phyloP scores from a whole-genome alignment of 2,329 filamentous ascomycete species.

The Calycina marina region DNA sequence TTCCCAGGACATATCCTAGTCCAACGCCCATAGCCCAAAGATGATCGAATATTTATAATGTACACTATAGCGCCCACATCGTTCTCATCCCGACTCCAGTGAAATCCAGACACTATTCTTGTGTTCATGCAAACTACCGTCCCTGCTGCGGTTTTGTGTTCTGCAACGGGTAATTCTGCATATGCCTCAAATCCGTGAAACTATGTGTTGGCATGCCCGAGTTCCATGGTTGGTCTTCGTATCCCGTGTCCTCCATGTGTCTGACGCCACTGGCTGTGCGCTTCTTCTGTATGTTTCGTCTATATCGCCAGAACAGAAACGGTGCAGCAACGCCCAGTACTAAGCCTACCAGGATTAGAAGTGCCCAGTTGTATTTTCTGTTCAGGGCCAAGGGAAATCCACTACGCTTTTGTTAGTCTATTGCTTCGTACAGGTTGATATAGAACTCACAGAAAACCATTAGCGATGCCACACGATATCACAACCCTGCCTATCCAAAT shows the following conservation, averaged over 20 bases:
- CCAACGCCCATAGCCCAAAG: too few relatives aligned
- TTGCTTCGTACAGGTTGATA: too few relatives aligned
- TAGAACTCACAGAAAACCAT: slow-evolving; percentile 39
- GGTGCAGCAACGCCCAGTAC: slow-evolving; percentile 24
- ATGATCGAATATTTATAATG: too few relatives aligned
- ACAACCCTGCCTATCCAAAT: slow-evolving; percentile 41
- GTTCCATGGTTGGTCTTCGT: neutral
- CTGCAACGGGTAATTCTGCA: neutral
- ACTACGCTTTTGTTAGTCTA: slow-evolving; percentile 20
- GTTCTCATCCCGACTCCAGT: too few relatives aligned
- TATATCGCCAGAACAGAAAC: slow-evolving; percentile 10
- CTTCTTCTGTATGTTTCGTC: slow-evolving; percentile 1
- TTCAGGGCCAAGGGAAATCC: slow-evolving; percentile 43
- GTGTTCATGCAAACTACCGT: neutral
- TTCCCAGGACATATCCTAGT: too few relatives aligned
- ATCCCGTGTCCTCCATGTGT: neutral
- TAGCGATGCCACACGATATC: slow-evolving; percentile 37
- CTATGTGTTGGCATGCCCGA: neutral
- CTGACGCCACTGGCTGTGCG: neutral
- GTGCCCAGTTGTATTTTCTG: slow-evolving; percentile 30
- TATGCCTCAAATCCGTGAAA: neutral
- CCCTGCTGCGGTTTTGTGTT: neutral
- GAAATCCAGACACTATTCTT: too few relatives aligned
- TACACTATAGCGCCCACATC: too few relatives aligned
- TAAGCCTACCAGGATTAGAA: slow-evolving; percentile 31